Evolutionary conservation across 2,329 filamentous ascomycete genomes (phyloP).

Genomic region (Neofusicoccum cordaticola): DNA sequence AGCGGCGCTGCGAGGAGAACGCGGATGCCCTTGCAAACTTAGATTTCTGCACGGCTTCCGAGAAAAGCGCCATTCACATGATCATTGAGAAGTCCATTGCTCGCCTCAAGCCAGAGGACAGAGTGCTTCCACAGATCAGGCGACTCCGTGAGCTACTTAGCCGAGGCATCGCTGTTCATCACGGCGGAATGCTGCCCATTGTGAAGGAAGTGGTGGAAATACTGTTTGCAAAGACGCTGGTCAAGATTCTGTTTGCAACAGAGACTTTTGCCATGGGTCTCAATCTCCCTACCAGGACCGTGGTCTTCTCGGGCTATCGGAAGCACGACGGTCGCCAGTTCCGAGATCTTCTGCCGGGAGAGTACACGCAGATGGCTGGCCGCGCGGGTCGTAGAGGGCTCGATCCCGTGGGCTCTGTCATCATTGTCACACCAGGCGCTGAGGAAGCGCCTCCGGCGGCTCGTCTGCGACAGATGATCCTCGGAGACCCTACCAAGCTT

Average conservation of each 20-base stretch:
- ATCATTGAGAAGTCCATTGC: conserved; percentile 94
- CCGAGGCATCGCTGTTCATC: conserved; percentile 91
- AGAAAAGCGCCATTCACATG: conserved; percentile 98
- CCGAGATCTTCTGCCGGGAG: conserved; percentile 84
- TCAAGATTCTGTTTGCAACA: conserved; percentile 95
- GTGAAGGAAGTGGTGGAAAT: conserved; percentile 98
- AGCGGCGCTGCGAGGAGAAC: conserved; percentile 95
- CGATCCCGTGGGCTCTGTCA: conserved; percentile 88
- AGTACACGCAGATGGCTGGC: conserved; percentile 98
- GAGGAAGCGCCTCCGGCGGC: conserved; percentile 86
- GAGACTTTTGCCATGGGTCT: conserved; percentile 99
- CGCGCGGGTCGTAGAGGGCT: conserved; percentile 89
- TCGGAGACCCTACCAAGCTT: conserved; percentile 91
- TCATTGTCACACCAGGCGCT: conserved; percentile 77
- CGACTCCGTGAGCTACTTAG: conserved; percentile 80
- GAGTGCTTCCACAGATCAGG: conserved; percentile 86
- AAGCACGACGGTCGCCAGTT: conserved; percentile 95
- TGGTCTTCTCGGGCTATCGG: conserved; percentile 94
- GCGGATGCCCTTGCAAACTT: conserved; percentile 92
- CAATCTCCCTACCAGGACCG: conserved; percentile 90
- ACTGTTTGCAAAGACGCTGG: conserved; percentile 87
- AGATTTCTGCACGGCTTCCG: conserved; percentile 87
- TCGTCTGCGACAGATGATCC: conserved; percentile 86
- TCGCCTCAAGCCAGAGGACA: conserved; percentile 84
- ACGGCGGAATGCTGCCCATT: conserved; percentile 90